Percentiles rank a stretch among this genome's conserved stretches.
These are phyloP conservation scores for Nannochloropsis granulata DNA, from an alignment of 108 stramenopile genomes.

Conservation along the genomic window DNA sequence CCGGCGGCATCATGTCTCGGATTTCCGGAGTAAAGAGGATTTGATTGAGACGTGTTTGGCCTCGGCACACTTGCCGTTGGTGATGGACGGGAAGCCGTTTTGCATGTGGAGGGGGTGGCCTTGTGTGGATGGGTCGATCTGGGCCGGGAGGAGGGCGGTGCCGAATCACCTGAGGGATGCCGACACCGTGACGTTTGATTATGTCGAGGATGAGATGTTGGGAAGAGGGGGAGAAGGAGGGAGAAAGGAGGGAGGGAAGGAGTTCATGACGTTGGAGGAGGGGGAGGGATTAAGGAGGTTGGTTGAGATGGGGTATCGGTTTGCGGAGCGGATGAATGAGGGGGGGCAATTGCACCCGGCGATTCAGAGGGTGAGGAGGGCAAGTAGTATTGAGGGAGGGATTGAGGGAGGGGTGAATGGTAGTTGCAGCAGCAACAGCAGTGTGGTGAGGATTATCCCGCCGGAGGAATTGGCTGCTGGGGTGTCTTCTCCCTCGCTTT, in stretches of 20 bases:
- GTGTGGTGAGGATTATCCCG: too few species aligned
- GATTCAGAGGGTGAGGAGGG: neutral
- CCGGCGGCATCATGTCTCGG: conserved; percentile 36
- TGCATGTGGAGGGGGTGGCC: conserved; percentile 41
- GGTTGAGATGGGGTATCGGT: conserved; percentile 47
- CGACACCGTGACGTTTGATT: conserved; percentile 42
- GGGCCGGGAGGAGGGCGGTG: conserved; percentile 44
- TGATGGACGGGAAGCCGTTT: conserved; percentile 57
- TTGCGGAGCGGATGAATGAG: conserved; percentile 47
- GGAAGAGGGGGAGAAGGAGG: conserved; percentile 2
- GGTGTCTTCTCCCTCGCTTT: too few species aligned
- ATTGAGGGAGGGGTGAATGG: too few species aligned
- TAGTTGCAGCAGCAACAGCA: too few species aligned
- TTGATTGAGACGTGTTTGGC: conserved; percentile 71
- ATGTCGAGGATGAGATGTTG: conserved; percentile 48
- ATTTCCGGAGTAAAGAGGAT: conserved; percentile 49
- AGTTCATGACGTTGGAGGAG: conserved; percentile 47
- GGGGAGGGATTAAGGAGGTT: conserved; percentile 51
- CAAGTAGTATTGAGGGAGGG: neutral
- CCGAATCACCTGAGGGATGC: neutral
- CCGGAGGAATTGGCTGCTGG: too few species aligned
- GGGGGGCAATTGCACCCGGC: conserved; percentile 37
- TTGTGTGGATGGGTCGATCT: conserved; percentile 61
- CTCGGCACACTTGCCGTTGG: conserved; percentile 74
- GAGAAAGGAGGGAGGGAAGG: neutral